phyloP scores from a whole-genome alignment of 2,329 filamentous ascomycete species.

The Aureobasidium vineae region DNA sequence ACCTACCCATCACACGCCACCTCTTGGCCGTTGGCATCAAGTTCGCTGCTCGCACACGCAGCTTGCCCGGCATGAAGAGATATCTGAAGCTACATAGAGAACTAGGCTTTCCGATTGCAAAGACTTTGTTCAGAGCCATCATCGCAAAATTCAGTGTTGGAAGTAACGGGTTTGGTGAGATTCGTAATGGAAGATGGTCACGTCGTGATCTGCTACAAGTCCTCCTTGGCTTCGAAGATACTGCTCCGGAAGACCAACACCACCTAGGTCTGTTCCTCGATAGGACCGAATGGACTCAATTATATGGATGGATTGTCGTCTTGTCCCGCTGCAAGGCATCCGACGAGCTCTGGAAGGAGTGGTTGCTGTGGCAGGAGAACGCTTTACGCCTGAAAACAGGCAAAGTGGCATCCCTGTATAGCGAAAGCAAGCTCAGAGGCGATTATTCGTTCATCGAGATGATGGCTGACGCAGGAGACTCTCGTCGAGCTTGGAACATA shows the following conservation, averaged over 20 bases:
- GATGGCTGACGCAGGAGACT: conserved; percentile 35
- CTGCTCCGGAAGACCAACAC: conserved; percentile 35
- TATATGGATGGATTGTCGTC: conserved; percentile 40
- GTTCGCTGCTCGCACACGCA: conserved; percentile 38
- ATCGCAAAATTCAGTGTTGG: conserved; percentile 43
- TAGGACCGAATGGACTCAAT: conserved; percentile 36
- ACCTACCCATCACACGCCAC: conserved; percentile 30
- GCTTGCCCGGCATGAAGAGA: conserved; percentile 36
- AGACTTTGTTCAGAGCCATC: conserved; percentile 37
- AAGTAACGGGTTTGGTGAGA: conserved; percentile 39
- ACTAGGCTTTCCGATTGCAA: conserved; percentile 30
- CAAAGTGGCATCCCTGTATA: background rate
- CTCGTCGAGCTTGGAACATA: conserved; percentile 36
- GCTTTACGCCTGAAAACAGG: conserved; percentile 28
- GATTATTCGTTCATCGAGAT: conserved; percentile 41
- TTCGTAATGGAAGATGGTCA: conserved; percentile 41
- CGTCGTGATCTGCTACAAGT: conserved; percentile 39
- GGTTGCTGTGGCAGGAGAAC: conserved; percentile 36
- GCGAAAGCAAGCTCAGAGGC: conserved; percentile 33
- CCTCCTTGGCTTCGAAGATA: conserved; percentile 38
- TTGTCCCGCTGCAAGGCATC: conserved; percentile 36
- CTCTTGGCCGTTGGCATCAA: conserved; percentile 36
- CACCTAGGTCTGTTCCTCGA: conserved; percentile 38
- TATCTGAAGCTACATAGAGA: conserved; percentile 34
- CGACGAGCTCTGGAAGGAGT: conserved; percentile 38